These are phyloP conservation scores for Colletotrichum sansevieriae DNA, from an alignment of 2,329 filamentous ascomycete species.

Conservation along the genomic window DNA sequence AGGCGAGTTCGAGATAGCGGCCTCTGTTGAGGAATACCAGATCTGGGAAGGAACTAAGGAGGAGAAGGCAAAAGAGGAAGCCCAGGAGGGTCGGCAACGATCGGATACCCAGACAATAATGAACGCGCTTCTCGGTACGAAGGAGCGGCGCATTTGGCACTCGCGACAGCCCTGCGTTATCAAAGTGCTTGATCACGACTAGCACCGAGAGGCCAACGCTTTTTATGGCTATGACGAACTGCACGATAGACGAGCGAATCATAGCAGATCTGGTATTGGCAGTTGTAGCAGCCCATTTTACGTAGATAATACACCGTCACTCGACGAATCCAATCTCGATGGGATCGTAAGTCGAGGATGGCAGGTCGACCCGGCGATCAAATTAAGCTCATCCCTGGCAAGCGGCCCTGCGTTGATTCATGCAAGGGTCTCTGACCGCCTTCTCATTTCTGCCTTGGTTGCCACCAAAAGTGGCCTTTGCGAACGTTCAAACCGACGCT, in stretches of 20 bases:
- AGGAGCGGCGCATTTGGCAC: slow-evolving; percentile 75
- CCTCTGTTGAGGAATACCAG: slow-evolving; percentile 83
- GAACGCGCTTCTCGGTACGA: slow-evolving; percentile 69
- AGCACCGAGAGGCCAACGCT: slow-evolving; percentile 16
- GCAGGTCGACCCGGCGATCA: slow-evolving; percentile 15
- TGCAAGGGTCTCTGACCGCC: slow-evolving; percentile 37
- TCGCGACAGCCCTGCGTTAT: slow-evolving; percentile 69
- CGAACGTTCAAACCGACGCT: slow-evolving; percentile 28
- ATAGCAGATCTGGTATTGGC: slow-evolving; percentile 24
- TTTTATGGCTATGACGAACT: slow-evolving; percentile 26
- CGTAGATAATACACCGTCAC: slow-evolving; percentile 32
- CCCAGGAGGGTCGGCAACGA: slow-evolving; percentile 53
- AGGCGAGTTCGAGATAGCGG: slow-evolving; percentile 86
- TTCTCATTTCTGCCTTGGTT: slow-evolving; percentile 32
- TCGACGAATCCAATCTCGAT: neutral
- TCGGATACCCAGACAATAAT: slow-evolving; percentile 69
- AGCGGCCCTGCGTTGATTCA: slow-evolving; percentile 23
- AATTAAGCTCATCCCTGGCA: slow-evolving; percentile 38
- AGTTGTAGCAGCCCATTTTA: slow-evolving; percentile 20
- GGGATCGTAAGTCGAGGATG: slow-evolving; percentile 12
- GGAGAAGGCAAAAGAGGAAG: slow-evolving; percentile 48
- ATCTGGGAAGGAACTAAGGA: slow-evolving; percentile 57
- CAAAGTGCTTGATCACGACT: slow-evolving; percentile 61
- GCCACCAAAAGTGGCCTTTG: slow-evolving; percentile 35
- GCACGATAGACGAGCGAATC: slow-evolving; percentile 21